Base-by-base conservation (phyloP, 495 filamentous ascomycete species). In the Talaromyces proteolyticus region DNA sequence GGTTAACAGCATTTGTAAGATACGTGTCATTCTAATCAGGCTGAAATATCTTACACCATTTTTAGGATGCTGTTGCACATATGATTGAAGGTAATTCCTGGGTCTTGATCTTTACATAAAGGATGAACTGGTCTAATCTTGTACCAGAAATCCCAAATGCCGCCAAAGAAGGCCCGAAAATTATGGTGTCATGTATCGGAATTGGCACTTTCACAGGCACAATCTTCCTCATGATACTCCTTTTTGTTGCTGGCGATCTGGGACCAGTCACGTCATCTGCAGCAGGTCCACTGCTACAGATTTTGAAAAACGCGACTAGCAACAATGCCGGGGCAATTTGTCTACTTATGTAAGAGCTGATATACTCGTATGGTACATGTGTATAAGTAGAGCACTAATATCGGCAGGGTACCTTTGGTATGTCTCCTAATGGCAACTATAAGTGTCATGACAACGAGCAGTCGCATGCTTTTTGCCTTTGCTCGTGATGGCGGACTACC, bases 381-480 rank as follows among this genome's bases (percentile, higher is more conserved):
- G 14, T 34, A 34, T n/a, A n/a, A n/a, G n/a, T n/a, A n/a, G n/a
- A n/a, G n/a, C n/a, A 34, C 29, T 34, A 34, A 34, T 34, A 14
- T 4, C 4, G 14, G 14, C 16, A 80, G 78, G 41, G 81, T 90
- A 59, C 86, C 87, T 0, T 71, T 90, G 17, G 62, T 84, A 11
- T 89, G 85, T 57, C 77, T 89, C 47, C 63, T 91, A 0, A 88
- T 91, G 56, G 85, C 85, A 8, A 75, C 78, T 2, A 86, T 75
- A 2, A 81, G 75, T 11, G 82, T 90, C 55, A 86, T 88, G 84
- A 87, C 86, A 3, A 89, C 87, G 8, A 82, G 79, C 44, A 85
- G 78, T 51, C 81, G 87, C 10, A 89, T 91, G 84, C 79, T 81
- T 24, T 90, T 85, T 51, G 86, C 87, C 2, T 91, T 91, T 55